Conservation (phyloP, 352 stramenopile species). For the Aphanomyces astaci region DNA sequence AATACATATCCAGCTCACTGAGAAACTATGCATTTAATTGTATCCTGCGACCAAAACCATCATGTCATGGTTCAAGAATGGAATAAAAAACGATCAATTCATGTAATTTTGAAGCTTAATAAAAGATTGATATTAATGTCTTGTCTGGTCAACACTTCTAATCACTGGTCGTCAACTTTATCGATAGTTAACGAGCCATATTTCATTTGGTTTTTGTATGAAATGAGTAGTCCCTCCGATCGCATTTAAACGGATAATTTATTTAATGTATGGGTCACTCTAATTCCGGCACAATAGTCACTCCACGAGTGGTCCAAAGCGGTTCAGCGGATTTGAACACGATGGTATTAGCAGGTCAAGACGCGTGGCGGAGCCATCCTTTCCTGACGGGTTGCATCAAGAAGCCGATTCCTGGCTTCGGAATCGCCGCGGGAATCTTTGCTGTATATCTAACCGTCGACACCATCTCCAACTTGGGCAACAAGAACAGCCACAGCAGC, state of each 20-base stretch:
- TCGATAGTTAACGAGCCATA: not conserved
- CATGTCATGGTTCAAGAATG: not conserved
- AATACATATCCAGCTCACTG: not conserved
- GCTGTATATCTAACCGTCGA: conserved; percentile 69
- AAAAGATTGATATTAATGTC: not conserved
- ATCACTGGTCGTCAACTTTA: not conserved
- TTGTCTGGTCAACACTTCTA: not conserved
- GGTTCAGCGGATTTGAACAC: not conserved
- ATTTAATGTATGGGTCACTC: not conserved
- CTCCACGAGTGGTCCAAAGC: conserved; percentile 7
- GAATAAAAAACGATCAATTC: too few species aligned
- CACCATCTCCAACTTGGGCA: conserved; percentile 35
- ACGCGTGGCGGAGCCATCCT: conserved; percentile 83
- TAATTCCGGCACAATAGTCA: conserved; percentile 2
- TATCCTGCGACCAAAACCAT: not conserved
- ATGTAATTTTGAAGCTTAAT: too few species aligned
- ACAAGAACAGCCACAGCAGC: conserved; percentile 23
- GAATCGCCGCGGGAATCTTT: conserved; percentile 70
- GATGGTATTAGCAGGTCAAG: conserved; percentile 82
- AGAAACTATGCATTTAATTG: not conserved
- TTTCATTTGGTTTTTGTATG: not conserved
- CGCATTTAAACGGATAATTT: not conserved
- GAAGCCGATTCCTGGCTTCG: conserved; percentile 78
- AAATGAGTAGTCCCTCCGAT: not conserved
- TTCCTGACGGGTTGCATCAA: conserved; percentile 76